Evolutionary conservation across 1,284 basidiomycete species (phyloP), one percentile per base, ranked within the genome.

Genomic region (Stereum hirsutum): DNA sequence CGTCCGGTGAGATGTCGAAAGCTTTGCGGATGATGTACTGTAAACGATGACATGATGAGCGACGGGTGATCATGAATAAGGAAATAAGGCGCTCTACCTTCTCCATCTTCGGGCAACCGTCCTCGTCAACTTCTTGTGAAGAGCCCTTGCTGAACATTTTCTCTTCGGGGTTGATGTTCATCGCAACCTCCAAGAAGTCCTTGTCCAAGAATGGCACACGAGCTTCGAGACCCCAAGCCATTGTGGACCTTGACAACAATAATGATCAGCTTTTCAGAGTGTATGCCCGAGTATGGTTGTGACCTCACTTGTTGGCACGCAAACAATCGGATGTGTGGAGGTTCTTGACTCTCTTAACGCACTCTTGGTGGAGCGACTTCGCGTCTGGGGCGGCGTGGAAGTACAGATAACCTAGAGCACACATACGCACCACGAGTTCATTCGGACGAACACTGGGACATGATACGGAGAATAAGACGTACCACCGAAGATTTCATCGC

Each of bases 171-270:
- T 95, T 84, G 51, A 94, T 68, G 69, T 88, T 88, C 91, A 99
- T 92, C 4, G 91, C 75, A 25, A 89, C 87, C 45, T 98, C 92
- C 43, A 99, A 74, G 78, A 99, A 99, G 26, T 78, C 68, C 69
- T 94, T 97, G 74, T 99, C 96, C 44, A 99, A 79, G 82, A 99
- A 99, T 12, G 96, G 96, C 2, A 99, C 96, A 45, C 96, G 90
- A 4, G 95, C 94, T 66, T 99, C 96, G 42, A 99, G 79, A 51
- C 96, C 96, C 95, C 96, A 99, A 1, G 96, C 96, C 96, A 99
- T 99, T 6, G 96, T 99, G 37, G 91, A 94, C 61, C 88, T 91
- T 49, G 17, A 7, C 23, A 25, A 24, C 33, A 35, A 15, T 23
- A 12, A 31, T 14, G 2, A 27, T 36, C 37, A 45, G 28, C 19